Evolutionary conservation across 495 filamentous ascomycete genomes (phyloP).

Genomic region (Podospora appendiculata): DNA sequence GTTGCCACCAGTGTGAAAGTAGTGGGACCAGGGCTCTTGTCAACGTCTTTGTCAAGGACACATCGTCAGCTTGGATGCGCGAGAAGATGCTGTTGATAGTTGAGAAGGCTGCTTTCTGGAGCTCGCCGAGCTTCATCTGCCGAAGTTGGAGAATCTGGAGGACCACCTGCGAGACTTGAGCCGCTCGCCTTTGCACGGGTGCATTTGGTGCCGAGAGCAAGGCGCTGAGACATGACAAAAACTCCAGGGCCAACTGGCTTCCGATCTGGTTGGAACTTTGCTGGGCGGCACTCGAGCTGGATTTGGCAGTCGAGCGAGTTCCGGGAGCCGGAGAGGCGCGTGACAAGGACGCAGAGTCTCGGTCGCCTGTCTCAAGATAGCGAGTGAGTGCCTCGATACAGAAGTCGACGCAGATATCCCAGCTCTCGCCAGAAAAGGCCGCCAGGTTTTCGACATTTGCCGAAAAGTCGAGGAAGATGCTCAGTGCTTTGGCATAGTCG

Average conservation of each 20-base stretch:
- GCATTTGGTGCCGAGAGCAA: slow-evolving; percentile 64
- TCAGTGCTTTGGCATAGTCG: slow-evolving; percentile 72
- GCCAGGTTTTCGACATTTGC: slow-evolving; percentile 73
- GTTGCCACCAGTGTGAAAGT: slow-evolving; percentile 64
- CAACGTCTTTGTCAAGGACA: slow-evolving; percentile 49
- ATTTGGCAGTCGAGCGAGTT: slow-evolving; percentile 19
- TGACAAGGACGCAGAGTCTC: slow-evolving; percentile 17
- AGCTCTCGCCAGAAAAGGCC: slow-evolving; percentile 44
- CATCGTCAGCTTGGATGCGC: slow-evolving; percentile 58
- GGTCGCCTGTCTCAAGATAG: slow-evolving; percentile 31
- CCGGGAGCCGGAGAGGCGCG: slow-evolving; percentile 32
- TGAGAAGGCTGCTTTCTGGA: slow-evolving; percentile 65
- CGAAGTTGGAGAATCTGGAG: slow-evolving; percentile 57
- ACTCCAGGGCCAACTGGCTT: slow-evolving; percentile 40
- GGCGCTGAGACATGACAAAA: slow-evolving; percentile 57
- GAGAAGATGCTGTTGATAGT: slow-evolving; percentile 64
- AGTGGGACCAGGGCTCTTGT: slow-evolving; percentile 58
- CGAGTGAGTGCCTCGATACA: slow-evolving; percentile 47
- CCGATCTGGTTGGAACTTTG: slow-evolving; percentile 18
- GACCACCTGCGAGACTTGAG: slow-evolving; percentile 49
- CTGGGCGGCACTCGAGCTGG: slow-evolving; percentile 13
- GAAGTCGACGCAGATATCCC: slow-evolving; percentile 62
- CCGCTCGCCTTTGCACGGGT: slow-evolving; percentile 53
- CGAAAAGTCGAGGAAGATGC: slow-evolving; percentile 57
- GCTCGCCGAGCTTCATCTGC: slow-evolving; percentile 44